Evolutionary conservation across 1,284 basidiomycete species (phyloP).

Genomic region (Ganoderma leucocontextum): DNA sequence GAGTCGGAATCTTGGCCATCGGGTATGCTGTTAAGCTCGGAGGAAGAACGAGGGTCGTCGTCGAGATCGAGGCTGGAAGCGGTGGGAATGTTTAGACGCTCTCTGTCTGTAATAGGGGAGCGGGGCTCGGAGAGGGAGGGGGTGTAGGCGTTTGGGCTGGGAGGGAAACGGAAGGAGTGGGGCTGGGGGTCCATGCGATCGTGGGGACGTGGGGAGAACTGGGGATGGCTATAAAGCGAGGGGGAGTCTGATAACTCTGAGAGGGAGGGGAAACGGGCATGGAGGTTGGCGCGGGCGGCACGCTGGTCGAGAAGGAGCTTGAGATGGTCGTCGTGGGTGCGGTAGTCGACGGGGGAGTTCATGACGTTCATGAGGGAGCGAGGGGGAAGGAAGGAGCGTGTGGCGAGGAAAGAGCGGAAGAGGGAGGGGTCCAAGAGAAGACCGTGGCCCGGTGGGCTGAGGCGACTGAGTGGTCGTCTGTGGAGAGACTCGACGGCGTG

Average conservation of each 20-base stretch:
- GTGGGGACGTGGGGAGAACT: conserved; percentile 58
- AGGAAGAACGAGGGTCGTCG: conserved; percentile 61
- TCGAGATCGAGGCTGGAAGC: conserved; percentile 66
- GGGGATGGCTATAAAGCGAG: conserved; percentile 68
- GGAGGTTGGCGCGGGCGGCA: conserved; percentile 54
- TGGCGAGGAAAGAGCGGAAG: conserved; percentile 30
- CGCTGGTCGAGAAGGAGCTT: conserved; percentile 63
- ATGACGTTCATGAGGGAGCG: conserved; percentile 38
- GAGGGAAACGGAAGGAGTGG: conserved; percentile 42
- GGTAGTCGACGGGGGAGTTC: conserved; percentile 40
- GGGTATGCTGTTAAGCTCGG: conserved; percentile 36
- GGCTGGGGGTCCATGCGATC: conserved; percentile 40
- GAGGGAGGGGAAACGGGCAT: conserved; percentile 58
- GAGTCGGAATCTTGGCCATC: conserved; percentile 41
- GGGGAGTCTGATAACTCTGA: conserved; percentile 71
- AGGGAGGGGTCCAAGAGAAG: conserved; percentile 24
- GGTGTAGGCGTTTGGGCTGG: conserved; percentile 33
- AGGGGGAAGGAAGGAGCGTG: conserved; percentile 30
- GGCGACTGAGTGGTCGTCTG: not conserved
- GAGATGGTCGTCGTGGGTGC: conserved; percentile 55
- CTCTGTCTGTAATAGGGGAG: conserved; percentile 45
- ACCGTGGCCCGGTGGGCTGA: conserved; percentile 10
- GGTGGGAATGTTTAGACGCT: conserved; percentile 56
- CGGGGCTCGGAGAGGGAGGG: conserved; percentile 37
- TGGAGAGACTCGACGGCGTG: not conserved